Base-by-base conservation (phyloP, 2,329 filamentous ascomycete species). In the Neurospora sp. region DNA sequence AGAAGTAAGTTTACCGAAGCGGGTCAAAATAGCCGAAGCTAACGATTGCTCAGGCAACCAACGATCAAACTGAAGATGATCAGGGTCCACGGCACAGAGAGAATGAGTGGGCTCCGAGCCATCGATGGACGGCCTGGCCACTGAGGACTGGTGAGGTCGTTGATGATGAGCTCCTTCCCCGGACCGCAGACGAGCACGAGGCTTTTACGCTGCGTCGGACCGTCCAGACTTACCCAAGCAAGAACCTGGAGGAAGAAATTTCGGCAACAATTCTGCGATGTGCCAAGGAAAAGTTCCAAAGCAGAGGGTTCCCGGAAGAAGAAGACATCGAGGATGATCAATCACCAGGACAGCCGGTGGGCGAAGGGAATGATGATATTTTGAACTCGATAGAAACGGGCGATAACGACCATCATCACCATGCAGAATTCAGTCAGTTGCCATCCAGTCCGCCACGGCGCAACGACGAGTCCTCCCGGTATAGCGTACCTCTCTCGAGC, bases 91-190 rank as follows among this genome's bases (percentile, higher is more conserved):
- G 52, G 38, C 15, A 2, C 8, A 28, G 38, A n/a, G 38, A 19
- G 17, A 28, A 68, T 58, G 9, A 66, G 39, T 89, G 87, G 84
- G 78, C 78, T 4, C 86, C 86, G 1, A 83, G 86, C 0, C 87
- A 85, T 71, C 73, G 77, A 4, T 97, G 95, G 94, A 92, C 92
- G 19, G 91, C 93, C 0, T 97, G 95, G 95, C 95, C 95, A 4
- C 78, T 96, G 76, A 84, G 84, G 23, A 82, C 86, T 4, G 80
- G 83, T 8, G 80, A 85, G 36, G 88, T 96, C 8, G 92, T 91
- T 1, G 80, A 82, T 17, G 82, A 84, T 15, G 81, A 82, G 23
- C 85, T 91, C 72, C 78, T 82, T 68, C 81, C 78, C 71, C 77
- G 78, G 72, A 77, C 78, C 8, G 75, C 79, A 8, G 83, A 87